phyloP scores from a whole-genome alignment of 768 basidiomycete species.

The Rhizopogon vesiculosus region DNA sequence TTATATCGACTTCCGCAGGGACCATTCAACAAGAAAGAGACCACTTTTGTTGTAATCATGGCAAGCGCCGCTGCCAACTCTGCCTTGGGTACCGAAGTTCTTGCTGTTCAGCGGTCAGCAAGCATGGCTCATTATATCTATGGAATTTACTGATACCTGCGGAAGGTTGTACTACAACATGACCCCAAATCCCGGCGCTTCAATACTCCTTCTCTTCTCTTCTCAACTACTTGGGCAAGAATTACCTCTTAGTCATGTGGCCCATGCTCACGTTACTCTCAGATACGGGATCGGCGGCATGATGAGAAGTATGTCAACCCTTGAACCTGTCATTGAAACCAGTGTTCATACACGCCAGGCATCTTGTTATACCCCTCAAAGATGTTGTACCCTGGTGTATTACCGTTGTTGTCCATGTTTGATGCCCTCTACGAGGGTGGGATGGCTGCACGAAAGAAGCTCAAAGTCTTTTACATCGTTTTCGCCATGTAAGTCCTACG shows the following conservation, averaged over 20 bases:
- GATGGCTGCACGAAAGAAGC: slow-evolving; percentile 38
- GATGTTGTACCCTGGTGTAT: slow-evolving; percentile 36
- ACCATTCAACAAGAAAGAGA: slow-evolving; percentile 58
- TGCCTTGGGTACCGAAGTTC: slow-evolving; percentile 48
- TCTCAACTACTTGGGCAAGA: slow-evolving; percentile 31
- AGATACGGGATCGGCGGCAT: slow-evolving; percentile 49
- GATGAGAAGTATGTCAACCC: slow-evolving; percentile 36
- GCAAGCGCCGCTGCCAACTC: slow-evolving; percentile 48
- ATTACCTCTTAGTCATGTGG: too few species aligned
- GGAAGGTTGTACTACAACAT: slow-evolving; percentile 42
- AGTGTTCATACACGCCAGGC: slow-evolving; percentile 4
- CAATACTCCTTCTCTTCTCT: slow-evolving; percentile 38
- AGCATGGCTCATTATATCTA: too few species aligned
- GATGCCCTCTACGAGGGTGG: slow-evolving; percentile 31
- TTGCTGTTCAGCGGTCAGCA: slow-evolving; percentile 42
- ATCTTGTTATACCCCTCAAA: slow-evolving; percentile 39
- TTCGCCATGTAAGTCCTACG: slow-evolving; percentile 12
- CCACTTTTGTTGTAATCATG: slow-evolving; percentile 56
- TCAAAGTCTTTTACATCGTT: slow-evolving; percentile 47
- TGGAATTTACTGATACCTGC: not conserved
- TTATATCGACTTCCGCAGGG: slow-evolving; percentile 28
- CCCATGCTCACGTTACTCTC: not conserved
- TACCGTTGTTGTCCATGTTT: slow-evolving; percentile 20
- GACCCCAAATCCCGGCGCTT: slow-evolving; percentile 39
- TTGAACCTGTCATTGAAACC: not conserved